phyloP scores from a whole-genome alignment of 345 rosid genomes.

The Ceriops tagal region DNA sequence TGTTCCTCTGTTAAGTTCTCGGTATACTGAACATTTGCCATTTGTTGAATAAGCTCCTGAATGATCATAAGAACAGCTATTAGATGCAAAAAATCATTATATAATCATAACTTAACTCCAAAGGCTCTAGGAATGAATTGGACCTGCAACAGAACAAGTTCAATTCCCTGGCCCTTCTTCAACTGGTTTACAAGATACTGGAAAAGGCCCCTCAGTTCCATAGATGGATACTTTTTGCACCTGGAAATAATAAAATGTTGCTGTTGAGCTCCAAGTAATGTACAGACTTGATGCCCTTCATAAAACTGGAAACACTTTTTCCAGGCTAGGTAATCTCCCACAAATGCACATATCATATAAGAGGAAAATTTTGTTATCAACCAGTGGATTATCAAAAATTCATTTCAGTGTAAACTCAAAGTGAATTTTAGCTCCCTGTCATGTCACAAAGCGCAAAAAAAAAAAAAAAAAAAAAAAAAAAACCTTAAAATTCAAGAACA shows the following conservation, averaged over 20 bases:
- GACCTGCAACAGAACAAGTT: slow-evolving; percentile 96
- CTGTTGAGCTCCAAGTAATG: background rate
- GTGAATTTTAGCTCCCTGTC: too few species aligned
- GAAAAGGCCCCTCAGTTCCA: slow-evolving; percentile 97
- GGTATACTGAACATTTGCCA: slow-evolving; percentile 98
- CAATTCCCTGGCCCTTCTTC: slow-evolving; percentile 93
- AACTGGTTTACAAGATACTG: slow-evolving; percentile 97
- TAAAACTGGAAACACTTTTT: background rate
- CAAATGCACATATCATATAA: background rate
- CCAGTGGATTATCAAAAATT: too few species aligned
- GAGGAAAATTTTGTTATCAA: too few species aligned
- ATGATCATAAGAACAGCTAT: slow-evolving; percentile 25
- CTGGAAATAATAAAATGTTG: slow-evolving; percentile 32
- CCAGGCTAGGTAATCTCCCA: background rate
- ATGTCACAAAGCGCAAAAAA: too few species aligned
- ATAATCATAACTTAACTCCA: slow-evolving; percentile 12
- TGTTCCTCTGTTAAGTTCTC: slow-evolving; percentile 99
- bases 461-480: too few species aligned
- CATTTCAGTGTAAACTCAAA: too few species aligned
- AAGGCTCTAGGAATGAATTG: slow-evolving; percentile 18
- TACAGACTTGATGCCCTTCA: background rate
- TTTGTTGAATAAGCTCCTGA: slow-evolving; percentile 97
- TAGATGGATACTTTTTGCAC: slow-evolving; percentile 85
- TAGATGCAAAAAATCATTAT: slow-evolving; percentile 13
- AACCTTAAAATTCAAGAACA: too few species aligned